Base-by-base conservation (phyloP, 345 rosid genomes). In the Kandelia obovata region DNA sequence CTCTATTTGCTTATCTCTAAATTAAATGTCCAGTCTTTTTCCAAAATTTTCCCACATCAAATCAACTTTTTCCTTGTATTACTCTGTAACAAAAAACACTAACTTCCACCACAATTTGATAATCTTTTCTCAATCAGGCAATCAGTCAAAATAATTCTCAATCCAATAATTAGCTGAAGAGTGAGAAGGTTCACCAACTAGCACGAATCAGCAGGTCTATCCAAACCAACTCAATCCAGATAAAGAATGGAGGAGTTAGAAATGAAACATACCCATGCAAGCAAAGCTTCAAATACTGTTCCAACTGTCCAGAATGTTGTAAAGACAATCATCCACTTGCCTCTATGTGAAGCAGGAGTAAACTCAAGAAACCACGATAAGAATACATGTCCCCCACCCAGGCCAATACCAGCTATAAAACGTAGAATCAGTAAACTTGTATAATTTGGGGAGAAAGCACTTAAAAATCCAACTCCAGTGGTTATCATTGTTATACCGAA, bases 341-440 rank as follows among this genome's bases (percentile, higher is more conserved):
- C 58, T 62, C 74, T 64, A 25, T 59, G 43, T 26, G 74, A 60
- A 70, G 71, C 56, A 49, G 74, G 78, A 30, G 65, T 60, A 65
- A 75, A 70, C 67, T 75, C 78, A 8, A 75, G 74, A 65, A 75
- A 75, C 78, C 78, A 70, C n/a, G 67, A 69, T 43, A 46, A 35
- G 55, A 70, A 75, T 39, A 75, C 74, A 20, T 56, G 78, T 64
- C 71, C 70, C 21, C 78, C 74, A 35, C 74, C 78, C 35, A 75
- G 66, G 49, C 78, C 78, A 58, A 69, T 6, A 35, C 78, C 74
- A 25, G 60, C 71, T 19, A 75, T 9, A 59, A 30, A 69, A 7
- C 74, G 74, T 28, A 75, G 74, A 64, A 66, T n/a, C 62, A 70
- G 9, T 53, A 75, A 60, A 20, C 71, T 64, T 23, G 43, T 6